A percentile compares a stretch with the other conserved stretches of the same genome.
These are phyloP conservation scores for Penicilliopsis zonata DNA, from an alignment of 495 filamentous ascomycete genomes.

Conservation along the genomic window DNA sequence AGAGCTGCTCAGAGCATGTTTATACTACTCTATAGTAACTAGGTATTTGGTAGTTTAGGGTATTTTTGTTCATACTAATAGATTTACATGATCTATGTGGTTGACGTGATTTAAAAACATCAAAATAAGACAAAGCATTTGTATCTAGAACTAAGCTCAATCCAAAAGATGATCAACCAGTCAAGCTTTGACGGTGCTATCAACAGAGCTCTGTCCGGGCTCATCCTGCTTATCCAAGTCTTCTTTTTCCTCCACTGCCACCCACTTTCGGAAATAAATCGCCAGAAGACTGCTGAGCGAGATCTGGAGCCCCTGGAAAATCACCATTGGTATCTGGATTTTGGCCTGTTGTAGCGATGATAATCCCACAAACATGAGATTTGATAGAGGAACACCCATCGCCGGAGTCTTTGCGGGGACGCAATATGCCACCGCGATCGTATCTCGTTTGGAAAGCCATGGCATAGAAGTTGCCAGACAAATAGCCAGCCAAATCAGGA, in stretches of 20 bases:
- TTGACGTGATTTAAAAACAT: no score
- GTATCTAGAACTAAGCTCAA: neutral
- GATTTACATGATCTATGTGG: no score
- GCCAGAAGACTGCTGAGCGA: slow-evolving; percentile 15
- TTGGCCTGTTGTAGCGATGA: slow-evolving; percentile 9
- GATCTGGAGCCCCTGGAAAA: slow-evolving; percentile 25
- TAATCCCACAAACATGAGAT: slow-evolving; percentile 19
- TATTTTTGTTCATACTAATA: no score
- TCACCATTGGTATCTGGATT: slow-evolving; percentile 23
- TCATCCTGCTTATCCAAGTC: neutral
- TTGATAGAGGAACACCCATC: slow-evolving; percentile 24
- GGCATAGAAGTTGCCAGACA: slow-evolving; percentile 14
- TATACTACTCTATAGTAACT: no score
- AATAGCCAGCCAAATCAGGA: slow-evolving; percentile 16
- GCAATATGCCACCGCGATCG: slow-evolving; percentile 22
- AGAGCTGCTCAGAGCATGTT: no score
- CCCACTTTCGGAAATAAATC: slow-evolving; percentile 17
- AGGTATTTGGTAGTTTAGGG: no score
- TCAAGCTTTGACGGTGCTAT: neutral
- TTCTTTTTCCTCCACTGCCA: neutral
- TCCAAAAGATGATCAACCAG: neutral
- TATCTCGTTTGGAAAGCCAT: slow-evolving; percentile 24
- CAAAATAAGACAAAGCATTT: neutral
- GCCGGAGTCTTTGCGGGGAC: slow-evolving; percentile 29
- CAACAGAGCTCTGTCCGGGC: neutral